A percentile compares a stretch with the other conserved stretches of the same genome.
phyloP scores from a whole-genome alignment of 1,284 basidiomycete genomes.

The Trichosporon coremiiforme region DNA sequence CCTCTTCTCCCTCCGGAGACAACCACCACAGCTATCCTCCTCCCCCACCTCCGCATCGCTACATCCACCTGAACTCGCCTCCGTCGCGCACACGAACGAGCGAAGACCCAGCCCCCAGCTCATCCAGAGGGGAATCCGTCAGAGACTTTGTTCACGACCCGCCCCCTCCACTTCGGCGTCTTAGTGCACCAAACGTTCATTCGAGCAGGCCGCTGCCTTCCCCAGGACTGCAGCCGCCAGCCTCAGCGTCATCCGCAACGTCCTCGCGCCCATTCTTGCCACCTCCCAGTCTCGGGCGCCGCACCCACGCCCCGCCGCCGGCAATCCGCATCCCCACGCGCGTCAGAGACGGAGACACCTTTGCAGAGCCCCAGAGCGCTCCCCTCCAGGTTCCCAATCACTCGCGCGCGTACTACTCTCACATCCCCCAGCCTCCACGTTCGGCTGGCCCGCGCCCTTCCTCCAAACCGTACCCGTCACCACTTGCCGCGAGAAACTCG shows the following conservation, averaged over 20 bases:
- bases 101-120: slow-evolving; percentile 6
- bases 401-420: slow-evolving; percentile 20
- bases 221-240: background rate
- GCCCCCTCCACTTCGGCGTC: slow-evolving; percentile 27
- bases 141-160: slow-evolving; percentile 26
- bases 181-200: slow-evolving; percentile 24
- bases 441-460: slow-evolving; percentile 24
- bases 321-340: slow-evolving; percentile 26
- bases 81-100: background rate
- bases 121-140: slow-evolving; percentile 16
- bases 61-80: slow-evolving; percentile 14
- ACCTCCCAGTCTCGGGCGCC: slow-evolving; percentile 23
- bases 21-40: slow-evolving; percentile 7
- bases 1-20: slow-evolving; percentile 2
- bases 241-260: slow-evolving; percentile 18
- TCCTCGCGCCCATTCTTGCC: slow-evolving; percentile 22
- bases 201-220: slow-evolving; percentile 9
- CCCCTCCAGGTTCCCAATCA: slow-evolving; percentile 24
- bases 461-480: slow-evolving; percentile 20
- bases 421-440: slow-evolving; percentile 24
- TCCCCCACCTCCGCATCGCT: slow-evolving; percentile 5
- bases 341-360: slow-evolving; percentile 20
- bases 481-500: slow-evolving; percentile 20
- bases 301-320: slow-evolving; percentile 26
- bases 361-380: slow-evolving; percentile 23